These are phyloP conservation scores for Lachnellula subtilissima DNA, from an alignment of 2,329 filamentous ascomycete genomes.

Conservation along the genomic window DNA sequence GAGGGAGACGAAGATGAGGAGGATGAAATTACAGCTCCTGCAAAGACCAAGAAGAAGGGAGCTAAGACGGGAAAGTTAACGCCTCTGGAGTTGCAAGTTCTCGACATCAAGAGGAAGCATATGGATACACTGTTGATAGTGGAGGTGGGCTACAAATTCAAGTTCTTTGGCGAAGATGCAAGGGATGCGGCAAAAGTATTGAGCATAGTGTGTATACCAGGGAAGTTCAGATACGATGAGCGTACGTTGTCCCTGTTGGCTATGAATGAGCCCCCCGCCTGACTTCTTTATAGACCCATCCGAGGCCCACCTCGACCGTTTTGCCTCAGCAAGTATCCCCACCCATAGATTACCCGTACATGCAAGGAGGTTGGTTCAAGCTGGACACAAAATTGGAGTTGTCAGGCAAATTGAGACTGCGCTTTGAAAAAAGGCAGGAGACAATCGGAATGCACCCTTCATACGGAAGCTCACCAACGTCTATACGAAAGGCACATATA, in stretches of 20 bases:
- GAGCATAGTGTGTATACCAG: conserved; percentile 93
- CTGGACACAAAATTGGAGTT: conserved; percentile 93
- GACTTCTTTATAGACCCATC: conserved; percentile 57
- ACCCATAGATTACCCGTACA: conserved; percentile 89
- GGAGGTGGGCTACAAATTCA: conserved; percentile 97
- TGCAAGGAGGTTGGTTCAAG: conserved; percentile 84
- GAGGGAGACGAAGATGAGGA: conserved; percentile 56
- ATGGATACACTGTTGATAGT: conserved; percentile 86
- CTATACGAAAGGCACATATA: conserved; percentile 96
- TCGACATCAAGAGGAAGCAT: conserved; percentile 90
- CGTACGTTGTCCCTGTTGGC: conserved; percentile 43
- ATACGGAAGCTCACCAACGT: conserved; percentile 89
- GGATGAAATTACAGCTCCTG: conserved; percentile 45
- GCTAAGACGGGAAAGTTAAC: conserved; percentile 75
- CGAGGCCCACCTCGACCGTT: conserved; percentile 85
- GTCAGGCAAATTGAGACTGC: conserved; percentile 94
- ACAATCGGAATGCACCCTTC: conserved; percentile 91
- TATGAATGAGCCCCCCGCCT: conserved; percentile 16
- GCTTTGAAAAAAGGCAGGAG: conserved; percentile 93
- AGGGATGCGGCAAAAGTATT: conserved; percentile 83
- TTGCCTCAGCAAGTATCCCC: conserved; percentile 93
- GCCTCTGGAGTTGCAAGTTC: conserved; percentile 86
- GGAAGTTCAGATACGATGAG: conserved; percentile 91
- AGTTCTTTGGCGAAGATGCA: conserved; percentile 95
- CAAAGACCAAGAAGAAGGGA: conserved; percentile 61